Evolutionary conservation across 108 stramenopile genomes (phyloP), one percentile per base, ranked within the genome.

Genomic region (Schizochytrium sp.): DNA sequence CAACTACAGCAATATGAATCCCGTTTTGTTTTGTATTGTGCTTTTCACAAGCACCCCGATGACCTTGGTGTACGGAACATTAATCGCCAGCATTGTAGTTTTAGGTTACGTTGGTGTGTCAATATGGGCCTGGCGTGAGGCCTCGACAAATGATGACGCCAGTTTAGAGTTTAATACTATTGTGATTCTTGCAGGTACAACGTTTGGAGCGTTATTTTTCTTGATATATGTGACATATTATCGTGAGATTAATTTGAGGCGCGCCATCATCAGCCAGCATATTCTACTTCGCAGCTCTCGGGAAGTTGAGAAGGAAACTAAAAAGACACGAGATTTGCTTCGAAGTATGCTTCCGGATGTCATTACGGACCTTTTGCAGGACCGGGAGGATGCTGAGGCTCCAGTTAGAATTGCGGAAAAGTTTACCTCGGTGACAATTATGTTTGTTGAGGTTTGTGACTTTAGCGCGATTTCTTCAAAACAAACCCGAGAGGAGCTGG

Each of bases 391-490:
- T 53, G 40, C 47, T 5, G 76, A 83, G 50, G 76, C 76, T 5
- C 76, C 76, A 41, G 4, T 38, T 8, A n/a, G 61, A 10, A 88
- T 87, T 28, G 89, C 58, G 50, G 88, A 89, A n/a, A 57, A 44
- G 40, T 90, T 87, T 88, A 60, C 41, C 28, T 49, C 87, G 55
- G 91, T 91, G 58, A 90, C 91, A 15, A 59, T 91, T 42, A 42
- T 91, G 28, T 91, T 91, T 56, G 87, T 83, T 47, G 72, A 72
- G 46, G 87, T 91, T 46, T 46, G 46, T 44, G 56, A 91, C 56
- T 91, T 91, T 88, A 61, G n/a, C 17, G 46, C 38, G 58, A 46
- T 87, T 42, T 88, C 73, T 4, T 3, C 4, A 2, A 4, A 42
- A 45, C 76, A 61, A 56, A 69, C 60, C n/a, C 72, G 88, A 19